Evolutionary conservation across 768 basidiomycete species (phyloP), one percentile per base, ranked within the genome.

Genomic region (Tricholoma hemisulphureum): DNA sequence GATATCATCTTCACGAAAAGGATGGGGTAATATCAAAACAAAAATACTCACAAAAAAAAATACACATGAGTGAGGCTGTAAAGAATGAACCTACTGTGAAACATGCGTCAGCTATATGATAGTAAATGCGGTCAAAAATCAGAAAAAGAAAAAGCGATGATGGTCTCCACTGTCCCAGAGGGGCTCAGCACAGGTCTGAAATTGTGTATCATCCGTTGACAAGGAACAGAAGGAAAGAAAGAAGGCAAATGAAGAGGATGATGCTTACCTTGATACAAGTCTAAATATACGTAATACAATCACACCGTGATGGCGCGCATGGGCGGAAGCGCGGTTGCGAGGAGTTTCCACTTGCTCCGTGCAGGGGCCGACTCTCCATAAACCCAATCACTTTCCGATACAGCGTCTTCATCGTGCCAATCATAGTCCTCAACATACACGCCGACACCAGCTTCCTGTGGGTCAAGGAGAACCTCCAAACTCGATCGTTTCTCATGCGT

Each of bases 341-440:
- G 58, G 20, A 76, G 81, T 58, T 61, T 76, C 83, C 83, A 87
- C 57, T 77, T 78, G 57, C 75, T 62, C 53, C 79, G 73, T 10
- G 81, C 75, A 10, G 85, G 85, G 10, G 79, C 77, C 2, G 80
- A 77, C 63, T 81, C 71, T 28, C 81, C 82, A 63, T 90, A 90
- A 6, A 81, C 76, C 89, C 89, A 92, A 31, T 85, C 81, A 4
- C 76, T 75, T 6, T 81, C 81, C 0, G 67, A 66, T 64, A 80
- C 77, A 20, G 81, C 82, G 7, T 64, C 71, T 11, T 66, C 65
- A 4, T 68, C 73, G 4, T 63, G 71, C 13, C 68, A 71, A 63
- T 86, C 88, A 57, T 82, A 88, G 61, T 91, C 85, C 64, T 93
- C 87, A 21, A 93, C 88, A 60, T 85, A 92, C 21, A 93, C 86